Evolutionary conservation across 768 basidiomycete genomes (phyloP), one percentile per base, ranked within the genome.

Genomic region (Phallus indusiatus): DNA sequence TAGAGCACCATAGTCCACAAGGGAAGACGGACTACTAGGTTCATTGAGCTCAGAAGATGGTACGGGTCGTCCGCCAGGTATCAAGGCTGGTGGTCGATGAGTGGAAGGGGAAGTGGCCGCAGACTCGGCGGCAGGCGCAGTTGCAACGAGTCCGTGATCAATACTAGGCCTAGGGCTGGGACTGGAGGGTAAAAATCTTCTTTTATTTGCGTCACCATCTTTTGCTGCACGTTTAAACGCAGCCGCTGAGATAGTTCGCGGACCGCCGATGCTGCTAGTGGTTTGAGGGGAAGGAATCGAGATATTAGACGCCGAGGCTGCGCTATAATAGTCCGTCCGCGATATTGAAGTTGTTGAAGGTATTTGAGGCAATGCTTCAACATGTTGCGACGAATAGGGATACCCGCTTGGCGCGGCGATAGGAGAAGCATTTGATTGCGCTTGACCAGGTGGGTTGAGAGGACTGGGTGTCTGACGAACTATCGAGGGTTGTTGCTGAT

Each of bases 171-270:
- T 53, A 20, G 61, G 71, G 51, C 76, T 74, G 18, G 79, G 80
- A 37, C 79, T 77, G 49, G 69, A 71, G 2, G 77, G 78, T 18
- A 80, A 62, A 21, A 73, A 68, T 11, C 77, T 77, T 65, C 79
- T 84, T 70, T 76, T 79, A 18, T 20, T 35, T 47, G 79, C 62
- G 0, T 56, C 35, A 71, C 69, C 57, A 82, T 61, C 42, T 1
- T 64, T 67, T 49, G 74, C 74, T 34, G 77, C 81, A 28, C 85
- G 74, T 65, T 78, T 80, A 71, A 90, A 90, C 22, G 87, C 87
- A 5, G 86, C 85, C 0, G 87, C 88, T 2, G 85, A 81, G 55
- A 90, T 89, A 57, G 81, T 90, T 47, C 84, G 77, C 14, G 78
- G 64, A 6, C 7, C 66, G 54, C 33, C 56, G 24, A 36, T 22